A percentile compares a stretch with the other conserved stretches of the same genome.
Conservation (phyloP, 2,329 filamentous ascomycete species). For the Colletotrichum tofieldiae region DNA sequence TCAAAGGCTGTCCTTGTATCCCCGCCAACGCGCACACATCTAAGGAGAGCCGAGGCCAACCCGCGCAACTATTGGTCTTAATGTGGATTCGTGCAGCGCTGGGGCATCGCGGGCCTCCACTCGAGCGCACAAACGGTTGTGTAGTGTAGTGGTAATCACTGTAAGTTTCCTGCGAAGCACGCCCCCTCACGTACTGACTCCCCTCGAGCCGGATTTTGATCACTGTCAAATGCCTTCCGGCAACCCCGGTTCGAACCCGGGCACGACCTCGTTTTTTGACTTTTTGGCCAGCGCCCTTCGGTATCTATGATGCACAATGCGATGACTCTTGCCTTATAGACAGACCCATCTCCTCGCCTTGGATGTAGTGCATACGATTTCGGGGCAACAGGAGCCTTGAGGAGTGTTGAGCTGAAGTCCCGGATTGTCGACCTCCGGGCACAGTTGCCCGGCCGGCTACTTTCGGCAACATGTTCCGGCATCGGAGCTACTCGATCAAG, state of each 20-base stretch:
- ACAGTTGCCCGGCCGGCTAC: background rate
- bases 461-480: slow-evolving; percentile 20
- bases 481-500: slow-evolving; percentile 14
- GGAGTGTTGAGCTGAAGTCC: background rate
- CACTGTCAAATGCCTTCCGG: slow-evolving; percentile 15
- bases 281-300: background rate
- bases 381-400: background rate
- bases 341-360: rapidly evolving
- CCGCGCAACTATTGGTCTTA: slow-evolving; percentile 10
- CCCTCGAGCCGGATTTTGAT: slow-evolving; percentile 37
- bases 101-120: slow-evolving; percentile 31
- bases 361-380: background rate
- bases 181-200: background rate
- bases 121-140: slow-evolving; percentile 25
- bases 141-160: slow-evolving; percentile 43
- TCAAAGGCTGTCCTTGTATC: background rate
- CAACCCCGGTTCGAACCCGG: slow-evolving; percentile 43
- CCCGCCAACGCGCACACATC: background rate
- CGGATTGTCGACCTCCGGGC: background rate
- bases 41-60: background rate
- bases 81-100: background rate
- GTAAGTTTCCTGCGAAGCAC: slow-evolving; percentile 3
- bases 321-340: background rate
- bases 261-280: slow-evolving; percentile 25
- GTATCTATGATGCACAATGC: background rate